Evolutionary conservation across 1,284 basidiomycete genomes (phyloP).

Genomic region (Xerocomus cyaneibrunnescens): DNA sequence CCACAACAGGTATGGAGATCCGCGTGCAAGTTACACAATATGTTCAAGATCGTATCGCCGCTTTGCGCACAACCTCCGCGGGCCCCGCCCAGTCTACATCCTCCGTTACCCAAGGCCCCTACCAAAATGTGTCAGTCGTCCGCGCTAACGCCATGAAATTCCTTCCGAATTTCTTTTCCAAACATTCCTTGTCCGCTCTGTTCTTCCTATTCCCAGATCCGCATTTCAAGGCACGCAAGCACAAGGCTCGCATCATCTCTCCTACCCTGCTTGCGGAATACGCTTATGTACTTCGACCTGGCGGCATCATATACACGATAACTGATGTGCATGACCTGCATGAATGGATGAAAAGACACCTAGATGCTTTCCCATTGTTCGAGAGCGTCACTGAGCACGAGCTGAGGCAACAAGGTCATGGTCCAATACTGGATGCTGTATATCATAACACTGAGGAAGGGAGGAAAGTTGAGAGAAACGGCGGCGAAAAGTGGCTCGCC

Average conservation of each 20-base stretch:
- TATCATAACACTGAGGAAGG: slow-evolving; percentile 92
- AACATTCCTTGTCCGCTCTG: slow-evolving; percentile 87
- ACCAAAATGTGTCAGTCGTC: slow-evolving; percentile 92
- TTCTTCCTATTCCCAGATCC: slow-evolving; percentile 99
- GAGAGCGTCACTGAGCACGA: slow-evolving; percentile 74
- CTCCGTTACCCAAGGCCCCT: slow-evolving; percentile 41
- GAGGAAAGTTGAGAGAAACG: slow-evolving; percentile 93
- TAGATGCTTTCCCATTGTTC: slow-evolving; percentile 87
- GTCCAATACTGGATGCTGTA: slow-evolving; percentile 77
- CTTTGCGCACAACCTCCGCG: slow-evolving; percentile 66
- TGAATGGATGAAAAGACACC: slow-evolving; percentile 93
- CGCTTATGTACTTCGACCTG: slow-evolving; percentile 88
- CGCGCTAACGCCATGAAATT: slow-evolving; percentile 99
- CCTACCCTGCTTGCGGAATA: slow-evolving; percentile 94
- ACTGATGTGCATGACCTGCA: slow-evolving; percentile 96
- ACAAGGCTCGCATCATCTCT: slow-evolving; percentile 98
- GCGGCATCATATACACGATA: slow-evolving; percentile 96
- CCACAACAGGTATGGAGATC: slow-evolving; percentile 86
- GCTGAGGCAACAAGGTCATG: slow-evolving; percentile 69
- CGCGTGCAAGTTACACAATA: slow-evolving; percentile 96
- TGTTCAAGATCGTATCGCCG: slow-evolving; percentile 91
- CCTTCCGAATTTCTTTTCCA: slow-evolving; percentile 93
- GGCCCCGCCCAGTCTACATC: slow-evolving; percentile 18
- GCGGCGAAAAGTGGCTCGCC: slow-evolving; percentile 86
- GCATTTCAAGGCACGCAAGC: slow-evolving; percentile 97